Conservation (phyloP, 179 eudicot genomes). For the Amaranthus tricolor region DNA sequence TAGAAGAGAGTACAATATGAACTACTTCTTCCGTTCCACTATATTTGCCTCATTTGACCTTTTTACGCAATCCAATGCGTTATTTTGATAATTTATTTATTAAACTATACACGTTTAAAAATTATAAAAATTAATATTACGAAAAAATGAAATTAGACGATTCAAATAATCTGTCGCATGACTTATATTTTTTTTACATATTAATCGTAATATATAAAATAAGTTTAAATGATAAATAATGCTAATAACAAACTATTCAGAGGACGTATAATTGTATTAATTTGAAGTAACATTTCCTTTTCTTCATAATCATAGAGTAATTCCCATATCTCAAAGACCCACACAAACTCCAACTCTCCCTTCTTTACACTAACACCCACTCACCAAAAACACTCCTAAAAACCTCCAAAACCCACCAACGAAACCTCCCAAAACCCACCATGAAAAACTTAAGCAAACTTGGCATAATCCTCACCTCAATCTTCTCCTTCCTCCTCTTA, state of each 20-base stretch:
- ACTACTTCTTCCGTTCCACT: too few species aligned
- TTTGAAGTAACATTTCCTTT: not conserved
- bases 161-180: not conserved
- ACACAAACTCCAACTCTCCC: not conserved
- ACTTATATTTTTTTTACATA: too few species aligned
- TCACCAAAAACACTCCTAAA: not conserved
- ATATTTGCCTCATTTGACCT: too few species aligned
- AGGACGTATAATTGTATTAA: too few species aligned
- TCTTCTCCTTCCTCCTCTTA: conserved; percentile 34
- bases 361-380: not conserved
- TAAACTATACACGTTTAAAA: too few species aligned
- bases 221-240: too few species aligned
- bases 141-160: not conserved
- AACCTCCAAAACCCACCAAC: not conserved
- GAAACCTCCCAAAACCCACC: conserved; percentile 1
- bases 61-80: too few species aligned
- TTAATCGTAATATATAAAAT: too few species aligned
- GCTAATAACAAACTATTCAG: too few species aligned
- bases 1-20: too few species aligned
- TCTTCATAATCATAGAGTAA: not conserved
- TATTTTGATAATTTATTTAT: too few species aligned
- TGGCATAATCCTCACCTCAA: conserved; percentile 33
- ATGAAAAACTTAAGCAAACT: conserved; percentile 34
- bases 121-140: too few species aligned
- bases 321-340: not conserved